Conservation (phyloP, 108 stramenopile genomes). For the Ochromonas danica region DNA sequence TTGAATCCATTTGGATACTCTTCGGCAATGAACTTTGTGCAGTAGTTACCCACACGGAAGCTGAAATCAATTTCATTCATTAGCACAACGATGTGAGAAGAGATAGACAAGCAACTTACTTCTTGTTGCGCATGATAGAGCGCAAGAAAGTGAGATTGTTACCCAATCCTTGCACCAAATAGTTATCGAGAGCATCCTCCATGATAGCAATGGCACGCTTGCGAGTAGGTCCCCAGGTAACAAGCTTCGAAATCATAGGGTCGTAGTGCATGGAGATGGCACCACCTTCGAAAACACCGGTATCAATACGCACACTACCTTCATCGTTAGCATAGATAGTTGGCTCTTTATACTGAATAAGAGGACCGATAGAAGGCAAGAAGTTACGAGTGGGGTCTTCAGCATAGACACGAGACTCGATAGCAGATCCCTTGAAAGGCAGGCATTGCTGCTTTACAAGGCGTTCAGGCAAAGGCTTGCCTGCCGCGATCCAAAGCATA, state of each 20-base stretch:
- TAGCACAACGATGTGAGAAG: neutral
- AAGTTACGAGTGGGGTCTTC: conserved; percentile 93
- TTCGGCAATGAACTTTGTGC: conserved; percentile 80
- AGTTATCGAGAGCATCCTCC: conserved; percentile 74
- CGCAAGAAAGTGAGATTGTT: conserved; percentile 81
- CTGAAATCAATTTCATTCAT: conserved; percentile 14
- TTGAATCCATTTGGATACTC: conserved; percentile 88
- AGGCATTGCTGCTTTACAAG: conserved; percentile 35
- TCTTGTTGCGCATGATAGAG: conserved; percentile 69
- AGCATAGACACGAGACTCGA: conserved; percentile 90
- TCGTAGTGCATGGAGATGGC: conserved; percentile 87
- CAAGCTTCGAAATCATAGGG: conserved; percentile 87
- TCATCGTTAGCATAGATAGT: neutral
- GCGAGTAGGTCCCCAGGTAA: neutral
- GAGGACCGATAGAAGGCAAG: conserved; percentile 75
- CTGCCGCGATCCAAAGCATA: conserved; percentile 73
- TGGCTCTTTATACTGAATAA: conserved; percentile 55
- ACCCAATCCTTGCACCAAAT: conserved; percentile 81
- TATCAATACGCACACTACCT: conserved; percentile 74
- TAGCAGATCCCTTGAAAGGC: conserved; percentile 41
- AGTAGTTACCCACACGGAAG: conserved; percentile 75
- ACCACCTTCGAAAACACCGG: conserved; percentile 79
- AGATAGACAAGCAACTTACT: neutral
- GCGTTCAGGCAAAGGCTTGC: conserved; percentile 56
- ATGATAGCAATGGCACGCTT: conserved; percentile 67